These are phyloP conservation scores for Hypoxylon rickii DNA, from an alignment of 495 filamentous ascomycete genomes.

Conservation along the genomic window DNA sequence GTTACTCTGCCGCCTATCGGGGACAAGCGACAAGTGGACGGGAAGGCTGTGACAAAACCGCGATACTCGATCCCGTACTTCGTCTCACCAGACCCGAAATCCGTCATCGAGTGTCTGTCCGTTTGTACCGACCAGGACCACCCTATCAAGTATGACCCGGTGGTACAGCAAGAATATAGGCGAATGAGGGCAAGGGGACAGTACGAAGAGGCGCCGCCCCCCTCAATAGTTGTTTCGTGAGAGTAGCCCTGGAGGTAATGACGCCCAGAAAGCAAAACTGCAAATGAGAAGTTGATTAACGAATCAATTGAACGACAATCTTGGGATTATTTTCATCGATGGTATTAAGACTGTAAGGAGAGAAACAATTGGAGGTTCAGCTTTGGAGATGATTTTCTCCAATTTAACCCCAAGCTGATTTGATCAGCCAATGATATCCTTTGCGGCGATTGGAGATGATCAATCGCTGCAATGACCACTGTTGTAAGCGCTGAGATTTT, in stretches of 20 bases:
- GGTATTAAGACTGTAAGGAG: too few relatives aligned
- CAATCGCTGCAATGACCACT: not conserved
- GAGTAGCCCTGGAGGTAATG: too few relatives aligned
- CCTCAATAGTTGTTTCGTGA: too few relatives aligned
- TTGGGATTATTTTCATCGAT: too few relatives aligned
- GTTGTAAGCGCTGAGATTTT: conserved; percentile 33
- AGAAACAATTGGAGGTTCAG: not conserved
- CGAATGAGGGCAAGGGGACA: conserved; percentile 57
- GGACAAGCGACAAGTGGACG: conserved; percentile 41
- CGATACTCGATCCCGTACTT: conserved; percentile 70
- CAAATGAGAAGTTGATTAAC: too few relatives aligned
- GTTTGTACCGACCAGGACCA: conserved; percentile 47
- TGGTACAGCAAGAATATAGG: conserved; percentile 56
- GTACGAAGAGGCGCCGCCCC: conserved; percentile 43
- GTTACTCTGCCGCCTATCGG: conserved; percentile 52
- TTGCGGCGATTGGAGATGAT: not conserved
- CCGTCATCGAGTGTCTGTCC: conserved; percentile 61
- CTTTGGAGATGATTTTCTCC: not conserved
- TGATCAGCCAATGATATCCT: conserved; percentile 12
- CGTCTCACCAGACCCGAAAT: conserved; percentile 57
- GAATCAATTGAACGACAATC: too few relatives aligned
- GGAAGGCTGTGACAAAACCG: conserved; percentile 53
- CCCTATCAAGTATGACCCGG: conserved; percentile 57
- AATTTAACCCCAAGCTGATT: conserved; percentile 16
- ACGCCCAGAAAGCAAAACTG: too few relatives aligned